phyloP scores from a whole-genome alignment of 164 flowering plant species.

The Vitis labrusca region DNA sequence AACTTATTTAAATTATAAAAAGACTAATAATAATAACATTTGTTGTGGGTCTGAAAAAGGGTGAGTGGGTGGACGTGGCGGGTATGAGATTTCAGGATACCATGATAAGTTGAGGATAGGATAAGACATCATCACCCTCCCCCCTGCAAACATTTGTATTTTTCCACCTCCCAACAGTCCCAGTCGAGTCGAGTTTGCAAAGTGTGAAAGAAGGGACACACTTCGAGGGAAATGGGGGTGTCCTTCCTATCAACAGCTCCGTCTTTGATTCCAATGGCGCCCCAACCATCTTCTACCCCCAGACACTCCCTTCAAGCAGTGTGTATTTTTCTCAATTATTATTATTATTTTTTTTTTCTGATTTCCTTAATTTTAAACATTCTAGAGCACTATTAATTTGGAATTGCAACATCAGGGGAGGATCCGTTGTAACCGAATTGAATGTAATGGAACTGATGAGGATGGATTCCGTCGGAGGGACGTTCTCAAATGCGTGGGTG shows the following conservation, averaged over 20 bases:
- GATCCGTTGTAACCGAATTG: constrained; percentile 46
- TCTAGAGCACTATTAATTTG: too few species aligned
- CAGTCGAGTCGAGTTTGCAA: too few species aligned
- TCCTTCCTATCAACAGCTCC: constrained; percentile 49
- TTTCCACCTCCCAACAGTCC: too few species aligned
- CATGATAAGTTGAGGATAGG: too few species aligned
- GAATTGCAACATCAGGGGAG: constrained; percentile 31
- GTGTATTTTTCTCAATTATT: constrained; percentile 8
- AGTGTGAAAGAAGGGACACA: too few species aligned
- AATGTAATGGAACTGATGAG: constrained; percentile 22
- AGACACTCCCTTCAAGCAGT: constrained; percentile 21
- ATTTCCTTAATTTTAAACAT: background rate
- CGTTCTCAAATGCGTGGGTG: constrained; percentile 54
- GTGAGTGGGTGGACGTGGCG: too few species aligned
- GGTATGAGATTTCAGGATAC: too few species aligned
- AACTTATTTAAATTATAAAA: too few species aligned
- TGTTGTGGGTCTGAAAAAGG: too few species aligned
- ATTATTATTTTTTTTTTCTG: background rate
- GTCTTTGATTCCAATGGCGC: constrained; percentile 26
- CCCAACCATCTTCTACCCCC: constrained; percentile 10
- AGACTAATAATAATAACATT: too few species aligned
- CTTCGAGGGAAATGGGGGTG: constrained; percentile 27
- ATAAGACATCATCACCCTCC: too few species aligned
- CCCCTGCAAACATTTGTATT: too few species aligned
- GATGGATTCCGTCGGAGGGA: constrained; percentile 54